Evolutionary conservation across 2,329 filamentous ascomycete genomes (phyloP), one percentile per base, ranked within the genome.

Genomic region (Penicillium vulpinum): DNA sequence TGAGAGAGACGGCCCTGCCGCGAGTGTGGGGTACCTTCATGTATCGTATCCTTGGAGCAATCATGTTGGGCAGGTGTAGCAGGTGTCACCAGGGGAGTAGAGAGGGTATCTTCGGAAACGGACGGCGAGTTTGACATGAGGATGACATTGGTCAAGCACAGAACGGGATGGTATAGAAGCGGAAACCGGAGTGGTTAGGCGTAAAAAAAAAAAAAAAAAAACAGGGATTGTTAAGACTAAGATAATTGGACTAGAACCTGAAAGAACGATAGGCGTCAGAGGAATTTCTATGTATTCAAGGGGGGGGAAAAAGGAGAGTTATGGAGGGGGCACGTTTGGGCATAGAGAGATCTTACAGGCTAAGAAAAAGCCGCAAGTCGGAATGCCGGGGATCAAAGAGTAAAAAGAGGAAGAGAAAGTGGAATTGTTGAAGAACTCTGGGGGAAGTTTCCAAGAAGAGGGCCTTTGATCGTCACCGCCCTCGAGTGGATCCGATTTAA

Each of bases 91-190:
- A 75, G 68, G 68, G 74, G 66, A 69, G 67, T 66, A 69, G 74
- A 69, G 67, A 71, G 69, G 70, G 72, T 67, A 66, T 75, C 65
- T 70, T 73, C 73, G 66, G 73, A 65, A 69, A 72, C 75, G 70
- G 75, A 72, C 72, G 73, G 70, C 73, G 73, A 72, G 56, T 70
- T 78, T 76, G 78, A 80, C 78, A 81, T 81, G 78, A 73, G 73
- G 74, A 76, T 73, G 70, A 79, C 78, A 81, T 80, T 78, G 75
- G 77, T 76, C 71, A 74, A 67, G 66, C 59, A 64, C 67, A 68
- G 61, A 62, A 60, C 58, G 56, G 62, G 61, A 64, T 49, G 56
- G 59, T 60, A 62, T 54, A 54, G 52, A 63, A 64, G 56, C 52
- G 54, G 54, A 53, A 52, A 54, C 45, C 50, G 39, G 41, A 47